Percentiles rank a stretch among this genome's conserved stretches.
Evolutionary conservation across 2,329 filamentous ascomycete genomes (phyloP).

Genomic region (Trichophyton benhamiae): DNA sequence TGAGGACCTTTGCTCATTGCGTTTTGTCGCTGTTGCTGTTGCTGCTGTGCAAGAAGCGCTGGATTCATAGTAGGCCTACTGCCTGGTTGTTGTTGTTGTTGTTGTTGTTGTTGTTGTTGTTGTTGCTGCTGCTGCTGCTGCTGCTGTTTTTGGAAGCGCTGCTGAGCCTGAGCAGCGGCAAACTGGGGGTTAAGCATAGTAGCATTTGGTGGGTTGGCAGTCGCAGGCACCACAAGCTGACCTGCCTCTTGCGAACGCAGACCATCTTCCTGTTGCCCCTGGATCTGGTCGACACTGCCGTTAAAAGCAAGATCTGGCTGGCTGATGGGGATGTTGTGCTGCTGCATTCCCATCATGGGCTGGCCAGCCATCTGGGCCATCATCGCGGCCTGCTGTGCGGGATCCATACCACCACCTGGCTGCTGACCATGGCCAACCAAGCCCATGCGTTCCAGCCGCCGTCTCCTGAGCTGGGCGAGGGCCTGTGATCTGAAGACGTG

Average conservation of each 20-base stretch:
- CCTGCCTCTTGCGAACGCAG: conserved; percentile 49
- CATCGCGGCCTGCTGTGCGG: conserved; percentile 23
- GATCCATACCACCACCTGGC: conserved; percentile 11
- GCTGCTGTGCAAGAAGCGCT: conserved; percentile 30
- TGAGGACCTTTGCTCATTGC: conserved; percentile 10
- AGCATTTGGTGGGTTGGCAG: conserved; percentile 35
- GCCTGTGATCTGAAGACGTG: conserved; percentile 41
- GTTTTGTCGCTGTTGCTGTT: conserved; percentile 33
- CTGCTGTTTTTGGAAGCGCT: conserved; percentile 25
- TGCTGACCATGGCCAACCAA: conserved; percentile 21
- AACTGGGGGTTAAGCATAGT: conserved; percentile 32
- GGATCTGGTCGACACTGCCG: conserved; percentile 42
- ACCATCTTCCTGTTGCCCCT: conserved; percentile 51
- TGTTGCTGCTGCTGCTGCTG: conserved; percentile 16
- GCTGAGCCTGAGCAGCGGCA: conserved; percentile 27
- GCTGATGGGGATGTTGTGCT: conserved; percentile 25
- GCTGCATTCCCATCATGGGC: conserved; percentile 16
- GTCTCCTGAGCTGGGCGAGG: conserved; percentile 29
- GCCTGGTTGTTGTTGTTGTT: conserved; percentile 8
- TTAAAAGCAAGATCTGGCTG: conserved; percentile 22
- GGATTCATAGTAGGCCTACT: conserved; percentile 28
- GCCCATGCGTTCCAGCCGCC: conserved; percentile 20
- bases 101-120: conserved; percentile 12
- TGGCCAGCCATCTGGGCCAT: conserved; percentile 18
- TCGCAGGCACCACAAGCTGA: conserved; percentile 52